Conservation (phyloP, 305 asterid species). For the Fraxinus velutina region DNA sequence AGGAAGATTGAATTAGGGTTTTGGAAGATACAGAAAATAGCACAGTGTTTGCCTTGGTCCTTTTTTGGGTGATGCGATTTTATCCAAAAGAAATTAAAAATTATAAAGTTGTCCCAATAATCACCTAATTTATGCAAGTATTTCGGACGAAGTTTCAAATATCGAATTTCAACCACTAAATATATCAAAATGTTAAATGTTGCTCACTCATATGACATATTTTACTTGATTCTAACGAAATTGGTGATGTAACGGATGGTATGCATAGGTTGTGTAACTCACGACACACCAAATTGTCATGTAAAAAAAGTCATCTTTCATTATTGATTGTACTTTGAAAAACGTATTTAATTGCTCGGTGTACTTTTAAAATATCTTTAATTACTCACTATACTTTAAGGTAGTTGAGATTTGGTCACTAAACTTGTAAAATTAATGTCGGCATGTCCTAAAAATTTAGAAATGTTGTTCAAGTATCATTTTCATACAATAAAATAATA, state of each 20-base stretch:
- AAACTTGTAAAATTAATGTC: background rate
- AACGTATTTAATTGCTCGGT: background rate
- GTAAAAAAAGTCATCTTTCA: background rate
- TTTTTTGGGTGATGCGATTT: background rate
- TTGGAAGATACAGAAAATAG: conserved; percentile 12
- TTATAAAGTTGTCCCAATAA: background rate
- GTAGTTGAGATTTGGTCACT: background rate
- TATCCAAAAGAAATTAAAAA: background rate
- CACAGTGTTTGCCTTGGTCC: background rate
- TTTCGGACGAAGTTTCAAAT: background rate
- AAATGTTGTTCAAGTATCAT: background rate
- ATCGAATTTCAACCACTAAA: background rate
- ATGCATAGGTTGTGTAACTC: background rate
- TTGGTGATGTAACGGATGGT: background rate
- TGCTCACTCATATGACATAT: background rate
- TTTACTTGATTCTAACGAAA: too few relatives aligned
- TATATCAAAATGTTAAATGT: background rate
- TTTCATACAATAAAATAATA: background rate
- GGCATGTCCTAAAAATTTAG: background rate
- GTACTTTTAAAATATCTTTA: too few relatives aligned
- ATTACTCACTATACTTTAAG: background rate
- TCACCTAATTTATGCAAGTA: background rate
- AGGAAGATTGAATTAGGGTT: conserved; percentile 31
- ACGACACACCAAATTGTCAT: background rate
- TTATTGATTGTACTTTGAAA: too few relatives aligned